Base-by-base conservation (phyloP, 805 yeast species). In the Kodamaea leandrae region DNA sequence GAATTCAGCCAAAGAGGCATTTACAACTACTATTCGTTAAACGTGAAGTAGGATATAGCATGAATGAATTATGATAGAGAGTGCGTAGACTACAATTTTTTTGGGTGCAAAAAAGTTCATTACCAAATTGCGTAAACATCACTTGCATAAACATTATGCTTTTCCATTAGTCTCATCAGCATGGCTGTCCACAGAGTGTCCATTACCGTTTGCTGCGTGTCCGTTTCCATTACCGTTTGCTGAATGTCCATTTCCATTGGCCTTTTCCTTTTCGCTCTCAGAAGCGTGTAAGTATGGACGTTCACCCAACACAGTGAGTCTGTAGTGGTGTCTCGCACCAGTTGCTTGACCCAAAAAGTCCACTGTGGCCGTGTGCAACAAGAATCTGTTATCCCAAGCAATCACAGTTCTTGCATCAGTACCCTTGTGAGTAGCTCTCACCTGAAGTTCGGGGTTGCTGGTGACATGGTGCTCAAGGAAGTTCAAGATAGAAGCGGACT, bases 11-110 rank as follows among this genome's bases (percentile, higher is more conserved):
- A 70, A 50, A 51, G 82, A 32, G 83, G 83, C 0, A 73, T 78
- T 9, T 78, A 78, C 55, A 76, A 74, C 47, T 78, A 78, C 57
- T 78, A 78, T 53, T 72, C 82, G 7, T 58, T 78, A 44, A 77
- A 76, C 50, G 71, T 74, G 41, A 73, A 59, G 55, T 62, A 18
- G 17, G 15, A n/a, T 9, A 21, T 21, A 9, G 24, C 6, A 21
- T 9, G 24, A 21, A 21, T 9, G 9, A 9, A 21, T 6, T 9
- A 21, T 21, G 24, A 21, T 6, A 7, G 9, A 7, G 24, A 21
- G 24, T 21, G 24, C 6, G 24, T 9, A 7, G 24, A 21, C 9
- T 21, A 21, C 24, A 21, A 21, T 21, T 21, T 21, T 21, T 21
- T 6, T 21, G 24, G 24, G 9, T 21, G 17, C 18, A 28, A 26